Conservation (phyloP, 768 basidiomycete species). For the Favolaschia claudopus region DNA sequence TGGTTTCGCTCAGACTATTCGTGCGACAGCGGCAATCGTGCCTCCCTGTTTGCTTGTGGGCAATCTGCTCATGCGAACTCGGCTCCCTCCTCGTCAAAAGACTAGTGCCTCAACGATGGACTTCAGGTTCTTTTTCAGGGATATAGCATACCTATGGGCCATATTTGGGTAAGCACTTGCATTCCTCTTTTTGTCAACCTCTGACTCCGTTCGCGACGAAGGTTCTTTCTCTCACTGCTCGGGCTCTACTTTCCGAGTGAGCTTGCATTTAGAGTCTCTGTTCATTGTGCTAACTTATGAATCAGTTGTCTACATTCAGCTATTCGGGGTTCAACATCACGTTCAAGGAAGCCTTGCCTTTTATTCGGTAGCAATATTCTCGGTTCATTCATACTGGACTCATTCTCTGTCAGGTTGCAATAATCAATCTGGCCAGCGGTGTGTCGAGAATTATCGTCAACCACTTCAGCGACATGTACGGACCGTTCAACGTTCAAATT, state of each 20-base stretch:
- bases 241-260: background rate
- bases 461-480: background rate
- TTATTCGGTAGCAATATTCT: background rate
- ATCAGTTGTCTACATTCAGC: constrained; percentile 3
- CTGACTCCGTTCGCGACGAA: no score
- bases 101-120: no score
- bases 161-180: no score
- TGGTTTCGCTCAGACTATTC: background rate
- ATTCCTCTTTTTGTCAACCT: no score
- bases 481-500: background rate
- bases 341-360: background rate
- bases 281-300: background rate
- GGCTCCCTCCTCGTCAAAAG: constrained; percentile 15
- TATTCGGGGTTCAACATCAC: background rate
- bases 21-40: constrained; percentile 7
- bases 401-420: background rate
- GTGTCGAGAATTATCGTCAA: background rate
- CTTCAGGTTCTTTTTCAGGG: no score
- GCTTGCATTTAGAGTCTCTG: background rate
- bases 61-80: constrained; percentile 17
- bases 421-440: background rate
- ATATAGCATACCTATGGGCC: no score
- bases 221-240: background rate
- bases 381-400: no score
- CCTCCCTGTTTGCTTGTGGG: constrained; percentile 9